A percentile compares a stretch with the other conserved stretches of the same genome.
phyloP scores from a whole-genome alignment of 164 flowering plant species.

The grape (Vitis vinifera) region DNA sequence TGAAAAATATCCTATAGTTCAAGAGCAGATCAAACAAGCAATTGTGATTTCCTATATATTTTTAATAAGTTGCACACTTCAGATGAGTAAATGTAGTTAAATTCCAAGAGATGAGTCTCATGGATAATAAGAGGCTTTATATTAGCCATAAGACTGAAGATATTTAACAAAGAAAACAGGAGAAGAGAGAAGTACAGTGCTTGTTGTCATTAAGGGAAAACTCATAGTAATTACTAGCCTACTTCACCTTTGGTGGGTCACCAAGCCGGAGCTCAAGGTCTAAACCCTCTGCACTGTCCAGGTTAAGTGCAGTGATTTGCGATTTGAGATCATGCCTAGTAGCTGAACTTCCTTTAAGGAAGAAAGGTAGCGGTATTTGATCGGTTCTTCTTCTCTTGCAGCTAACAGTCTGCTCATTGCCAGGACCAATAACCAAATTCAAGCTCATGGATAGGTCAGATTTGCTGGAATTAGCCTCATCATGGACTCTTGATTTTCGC shows the following conservation, averaged over 20 bases:
- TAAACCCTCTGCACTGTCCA: not conserved
- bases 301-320: not conserved
- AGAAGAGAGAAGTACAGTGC: no score
- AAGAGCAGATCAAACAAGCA: no score
- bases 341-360: not conserved
- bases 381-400: no score
- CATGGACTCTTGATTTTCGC: not conserved
- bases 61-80: no score
- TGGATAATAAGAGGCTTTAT: no score
- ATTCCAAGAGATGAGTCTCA: no score
- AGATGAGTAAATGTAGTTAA: no score
- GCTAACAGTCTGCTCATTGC: not conserved
- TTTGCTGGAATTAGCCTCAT: not conserved
- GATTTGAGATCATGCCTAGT: not conserved
- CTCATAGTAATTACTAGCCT: not conserved
- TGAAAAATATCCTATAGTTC: no score
- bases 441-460: not conserved
- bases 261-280: slow-evolving; percentile 8
- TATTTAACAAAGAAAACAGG: no score
- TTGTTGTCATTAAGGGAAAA: no score
- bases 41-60: no score
- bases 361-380: not conserved
- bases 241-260: slow-evolving; percentile 3
- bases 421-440: not conserved
- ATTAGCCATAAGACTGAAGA: no score